Conservation (phyloP, 345 rosid genomes). For the Brassica cretica region DNA sequence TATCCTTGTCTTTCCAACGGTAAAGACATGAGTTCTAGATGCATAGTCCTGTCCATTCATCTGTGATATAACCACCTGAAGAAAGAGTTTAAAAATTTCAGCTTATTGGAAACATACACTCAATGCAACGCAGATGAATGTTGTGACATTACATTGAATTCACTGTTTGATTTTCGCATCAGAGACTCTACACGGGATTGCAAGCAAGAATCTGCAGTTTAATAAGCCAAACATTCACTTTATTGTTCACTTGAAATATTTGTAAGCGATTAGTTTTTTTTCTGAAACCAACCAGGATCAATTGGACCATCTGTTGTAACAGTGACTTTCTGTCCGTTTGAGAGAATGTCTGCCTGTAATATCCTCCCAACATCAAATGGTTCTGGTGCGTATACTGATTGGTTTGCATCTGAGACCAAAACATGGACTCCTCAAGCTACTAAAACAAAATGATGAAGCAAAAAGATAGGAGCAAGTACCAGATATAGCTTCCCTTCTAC, state of each 20-base stretch:
- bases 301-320: slow-evolving; percentile 67
- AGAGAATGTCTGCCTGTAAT: slow-evolving; percentile 66
- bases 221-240: slow-evolving; percentile 24
- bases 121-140: background rate
- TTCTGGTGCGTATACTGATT: slow-evolving; percentile 80
- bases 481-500: slow-evolving; percentile 67
- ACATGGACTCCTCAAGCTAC: slow-evolving; percentile 21
- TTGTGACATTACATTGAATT: slow-evolving; percentile 65
- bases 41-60: slow-evolving; percentile 87
- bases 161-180: slow-evolving; percentile 78
- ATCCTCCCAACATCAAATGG: slow-evolving; percentile 83
- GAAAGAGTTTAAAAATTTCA: slow-evolving; percentile 23
- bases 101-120: slow-evolving; percentile 1
- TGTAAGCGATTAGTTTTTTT: background rate
- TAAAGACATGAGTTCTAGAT: slow-evolving; percentile 66
- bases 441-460: slow-evolving; percentile 2
- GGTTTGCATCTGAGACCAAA: slow-evolving; percentile 63
- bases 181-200: slow-evolving; percentile 65
- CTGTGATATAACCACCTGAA: slow-evolving; percentile 75
- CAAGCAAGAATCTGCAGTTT: slow-evolving; percentile 62
- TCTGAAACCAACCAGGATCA: slow-evolving; percentile 57
- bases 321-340: slow-evolving; percentile 68
- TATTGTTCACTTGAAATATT: background rate
- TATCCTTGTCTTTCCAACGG: slow-evolving; percentile 84
- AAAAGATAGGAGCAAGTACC: slow-evolving; percentile 44